Evolutionary conservation across 345 rosid species (phyloP).

Genomic region (Rhodamnia argentea): DNA sequence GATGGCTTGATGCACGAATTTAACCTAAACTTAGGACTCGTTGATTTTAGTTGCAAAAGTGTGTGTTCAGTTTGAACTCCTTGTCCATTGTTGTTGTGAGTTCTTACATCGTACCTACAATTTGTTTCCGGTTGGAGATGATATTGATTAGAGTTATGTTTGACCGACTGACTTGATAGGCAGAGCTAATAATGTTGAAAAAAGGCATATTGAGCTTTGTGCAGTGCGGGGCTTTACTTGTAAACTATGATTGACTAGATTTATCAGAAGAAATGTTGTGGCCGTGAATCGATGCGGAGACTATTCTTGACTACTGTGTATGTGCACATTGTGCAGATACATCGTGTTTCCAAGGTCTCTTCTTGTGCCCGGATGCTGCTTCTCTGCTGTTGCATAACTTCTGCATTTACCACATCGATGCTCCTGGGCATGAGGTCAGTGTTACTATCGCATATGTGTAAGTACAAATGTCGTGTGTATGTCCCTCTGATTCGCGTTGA

Average conservation of each 20-base stretch:
- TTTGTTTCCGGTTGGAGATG: neutral
- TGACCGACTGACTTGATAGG: neutral
- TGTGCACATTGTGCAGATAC: conserved; percentile 29
- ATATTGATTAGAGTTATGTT: neutral
- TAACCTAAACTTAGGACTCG: neutral
- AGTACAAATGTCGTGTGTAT: neutral
- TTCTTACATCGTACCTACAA: neutral
- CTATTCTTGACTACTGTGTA: neutral
- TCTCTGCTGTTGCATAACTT: conserved; percentile 50
- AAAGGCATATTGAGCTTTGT: neutral
- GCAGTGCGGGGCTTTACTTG: neutral
- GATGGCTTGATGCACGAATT: neutral
- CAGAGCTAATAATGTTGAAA: neutral
- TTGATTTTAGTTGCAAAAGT: too few species aligned
- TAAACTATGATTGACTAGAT: neutral
- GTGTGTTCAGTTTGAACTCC: too few species aligned
- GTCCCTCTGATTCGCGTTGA: neutral
- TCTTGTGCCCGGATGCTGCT: conserved; percentile 43
- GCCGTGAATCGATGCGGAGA: neutral
- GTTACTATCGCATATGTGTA: neutral
- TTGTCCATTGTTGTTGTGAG: neutral
- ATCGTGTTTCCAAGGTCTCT: conserved; percentile 52
- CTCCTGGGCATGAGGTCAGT: conserved; percentile 68
- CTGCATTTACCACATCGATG: conserved; percentile 60
- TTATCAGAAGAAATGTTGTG: rapidly evolving